Conservation (phyloP, 345 rosid species). For the Nasturtium officinale region DNA sequence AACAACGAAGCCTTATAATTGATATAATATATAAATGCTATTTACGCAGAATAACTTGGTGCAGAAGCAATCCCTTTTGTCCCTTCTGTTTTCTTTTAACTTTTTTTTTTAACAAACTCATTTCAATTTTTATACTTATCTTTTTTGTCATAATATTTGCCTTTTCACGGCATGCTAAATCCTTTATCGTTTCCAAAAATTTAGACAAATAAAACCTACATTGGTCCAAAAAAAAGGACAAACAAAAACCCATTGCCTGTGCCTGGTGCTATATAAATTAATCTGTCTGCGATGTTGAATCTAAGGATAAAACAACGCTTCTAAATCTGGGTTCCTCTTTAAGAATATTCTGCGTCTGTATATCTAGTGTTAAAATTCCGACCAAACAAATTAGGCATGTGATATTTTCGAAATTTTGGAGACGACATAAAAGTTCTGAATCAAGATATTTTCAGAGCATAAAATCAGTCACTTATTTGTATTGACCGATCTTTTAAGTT, state of each 20-base stretch:
- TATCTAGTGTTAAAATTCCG: neutral
- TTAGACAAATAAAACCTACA: neutral
- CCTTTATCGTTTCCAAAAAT: conserved; percentile 11
- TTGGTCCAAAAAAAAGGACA: neutral
- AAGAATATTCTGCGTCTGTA: neutral
- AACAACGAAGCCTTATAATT: conserved; percentile 31
- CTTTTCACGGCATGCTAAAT: conserved; percentile 23
- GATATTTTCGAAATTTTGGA: neutral
- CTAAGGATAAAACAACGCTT: too few species aligned
- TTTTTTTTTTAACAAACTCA: conserved; percentile 4
- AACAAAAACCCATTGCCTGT: neutral
- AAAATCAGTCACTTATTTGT: neutral
- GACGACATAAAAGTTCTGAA: neutral
- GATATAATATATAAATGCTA: conserved; percentile 8
- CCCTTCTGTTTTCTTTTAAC: conserved; percentile 27
- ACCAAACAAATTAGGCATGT: neutral
- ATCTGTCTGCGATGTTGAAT: too few species aligned
- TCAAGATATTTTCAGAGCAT: neutral
- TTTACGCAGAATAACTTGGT: conserved; percentile 36
- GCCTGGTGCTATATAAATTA: neutral
- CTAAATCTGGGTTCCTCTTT: too few species aligned
- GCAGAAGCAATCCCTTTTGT: conserved; percentile 35
- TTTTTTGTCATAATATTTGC: neutral
- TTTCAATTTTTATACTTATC: conserved; percentile 12
- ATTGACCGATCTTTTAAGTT: neutral